These are phyloP conservation scores for Cercospora zeae-maydis DNA, from an alignment of 2,329 filamentous ascomycete species.

Conservation along the genomic window DNA sequence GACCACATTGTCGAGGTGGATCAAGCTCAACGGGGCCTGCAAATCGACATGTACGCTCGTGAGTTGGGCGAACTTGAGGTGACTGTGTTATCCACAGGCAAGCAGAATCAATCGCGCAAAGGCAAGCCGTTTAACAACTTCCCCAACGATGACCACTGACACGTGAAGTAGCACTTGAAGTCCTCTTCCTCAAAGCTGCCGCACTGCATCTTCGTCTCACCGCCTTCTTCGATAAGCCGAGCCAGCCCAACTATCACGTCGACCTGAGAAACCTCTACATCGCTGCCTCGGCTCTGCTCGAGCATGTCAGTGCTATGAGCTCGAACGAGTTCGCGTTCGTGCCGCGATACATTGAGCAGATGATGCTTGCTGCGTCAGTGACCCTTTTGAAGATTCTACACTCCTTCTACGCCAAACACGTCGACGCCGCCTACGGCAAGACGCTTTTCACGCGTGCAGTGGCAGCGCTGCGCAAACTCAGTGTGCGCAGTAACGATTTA, in stretches of 20 bases:
- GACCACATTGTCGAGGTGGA: conserved; percentile 59
- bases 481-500: conserved; percentile 73
- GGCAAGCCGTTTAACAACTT: background rate
- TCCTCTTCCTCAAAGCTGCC: conserved; percentile 67
- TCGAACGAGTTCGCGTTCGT: conserved; percentile 59
- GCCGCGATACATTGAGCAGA: conserved; percentile 74
- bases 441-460: conserved; percentile 69
- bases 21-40: conserved; percentile 36
- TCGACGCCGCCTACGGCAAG: conserved; percentile 65
- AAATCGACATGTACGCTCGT: conserved; percentile 38
- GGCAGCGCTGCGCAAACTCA: conserved; percentile 65
- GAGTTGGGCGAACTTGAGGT: conserved; percentile 39
- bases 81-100: conserved; percentile 34
- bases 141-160: background rate
- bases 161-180: conserved; percentile 41
- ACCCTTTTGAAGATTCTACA: conserved; percentile 73
- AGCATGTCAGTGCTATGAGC: conserved; percentile 62
- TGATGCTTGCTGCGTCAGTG: conserved; percentile 78
- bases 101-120: conserved; percentile 27
- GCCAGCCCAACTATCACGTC: conserved; percentile 66
- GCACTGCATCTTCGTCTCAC: conserved; percentile 72
- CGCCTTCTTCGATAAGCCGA: conserved; percentile 76
- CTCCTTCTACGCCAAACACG: conserved; percentile 69
- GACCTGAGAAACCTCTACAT: conserved; percentile 74
- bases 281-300: conserved; percentile 66